A percentile compares a stretch with the other conserved stretches of the same genome.
phyloP scores from a whole-genome alignment of 2,329 filamentous ascomycete genomes.

The Hansfordia pulvinata region DNA sequence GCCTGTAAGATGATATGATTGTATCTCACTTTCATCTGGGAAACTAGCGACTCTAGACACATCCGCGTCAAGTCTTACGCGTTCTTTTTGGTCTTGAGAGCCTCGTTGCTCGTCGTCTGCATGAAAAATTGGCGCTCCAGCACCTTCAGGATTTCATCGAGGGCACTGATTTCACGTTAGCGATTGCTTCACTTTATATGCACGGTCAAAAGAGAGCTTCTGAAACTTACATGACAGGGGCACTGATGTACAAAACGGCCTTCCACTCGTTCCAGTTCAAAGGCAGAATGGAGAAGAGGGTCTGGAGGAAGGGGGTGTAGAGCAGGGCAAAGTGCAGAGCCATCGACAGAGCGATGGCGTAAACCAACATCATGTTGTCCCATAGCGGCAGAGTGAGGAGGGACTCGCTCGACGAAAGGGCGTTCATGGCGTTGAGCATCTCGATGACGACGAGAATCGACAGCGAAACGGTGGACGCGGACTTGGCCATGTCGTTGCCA shows the following conservation, averaged over 20 bases:
- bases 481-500: constrained; percentile 68
- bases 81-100: constrained; percentile 37
- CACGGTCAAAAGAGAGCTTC: neutral
- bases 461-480: constrained; percentile 84
- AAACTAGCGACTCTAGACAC: no score
- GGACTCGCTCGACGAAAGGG: constrained; percentile 87
- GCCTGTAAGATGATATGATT: no score
- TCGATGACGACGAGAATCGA: constrained; percentile 93
- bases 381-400: constrained; percentile 88
- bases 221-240: constrained; percentile 73
- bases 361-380: constrained; percentile 97
- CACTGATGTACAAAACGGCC: constrained; percentile 77
- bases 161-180: constrained; percentile 47
- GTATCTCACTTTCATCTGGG: no score
- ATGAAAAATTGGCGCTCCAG: constrained; percentile 57
- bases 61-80: no score
- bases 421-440: constrained; percentile 99
- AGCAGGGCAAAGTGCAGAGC: constrained; percentile 85
- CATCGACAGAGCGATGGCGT: constrained; percentile 89
- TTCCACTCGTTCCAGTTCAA: constrained; percentile 82
- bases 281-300: constrained; percentile 80
- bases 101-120: constrained; percentile 27
- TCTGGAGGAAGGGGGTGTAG: constrained; percentile 81
- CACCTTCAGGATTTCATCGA: constrained; percentile 76
- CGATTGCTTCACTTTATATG: constrained; percentile 10